Percentiles rank a stretch among this genome's conserved stretches.
phyloP scores from a whole-genome alignment of 2,329 filamentous ascomycete genomes.

The Fusarium miscanthi region DNA sequence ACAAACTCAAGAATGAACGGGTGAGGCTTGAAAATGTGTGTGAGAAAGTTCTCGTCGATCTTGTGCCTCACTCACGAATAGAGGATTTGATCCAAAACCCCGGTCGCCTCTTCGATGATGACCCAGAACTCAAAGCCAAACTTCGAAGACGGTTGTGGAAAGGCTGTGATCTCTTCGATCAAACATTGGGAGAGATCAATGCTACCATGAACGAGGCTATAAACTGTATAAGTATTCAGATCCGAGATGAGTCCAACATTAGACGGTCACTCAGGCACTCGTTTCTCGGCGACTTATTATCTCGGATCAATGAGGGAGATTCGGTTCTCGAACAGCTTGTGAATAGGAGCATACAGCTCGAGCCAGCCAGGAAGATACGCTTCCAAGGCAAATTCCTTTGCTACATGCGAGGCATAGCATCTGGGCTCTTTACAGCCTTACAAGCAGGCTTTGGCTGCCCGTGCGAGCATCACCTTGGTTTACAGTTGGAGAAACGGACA shows the following conservation, averaged over 20 bases:
- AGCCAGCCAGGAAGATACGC: background rate
- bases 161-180: background rate
- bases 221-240: background rate
- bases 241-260: background rate
- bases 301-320: background rate
- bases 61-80: background rate
- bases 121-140: background rate
- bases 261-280: background rate
- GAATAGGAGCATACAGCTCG: background rate
- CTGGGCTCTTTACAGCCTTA: too few relatives aligned
- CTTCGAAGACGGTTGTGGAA: background rate
- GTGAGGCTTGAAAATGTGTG: background rate
- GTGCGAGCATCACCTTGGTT: too few relatives aligned
- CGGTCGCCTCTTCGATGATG: rapidly evolving
- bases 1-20: background rate
- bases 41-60: background rate
- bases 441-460: too few relatives aligned
- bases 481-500: too few relatives aligned
- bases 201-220: background rate
- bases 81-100: background rate
- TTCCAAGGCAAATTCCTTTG: background rate
- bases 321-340: background rate
- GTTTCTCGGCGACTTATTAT: background rate
- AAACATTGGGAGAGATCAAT: background rate
- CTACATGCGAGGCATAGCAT: too few relatives aligned